phyloP scores from a whole-genome alignment of 2,329 filamentous ascomycete genomes.

The Calonectria montana region DNA sequence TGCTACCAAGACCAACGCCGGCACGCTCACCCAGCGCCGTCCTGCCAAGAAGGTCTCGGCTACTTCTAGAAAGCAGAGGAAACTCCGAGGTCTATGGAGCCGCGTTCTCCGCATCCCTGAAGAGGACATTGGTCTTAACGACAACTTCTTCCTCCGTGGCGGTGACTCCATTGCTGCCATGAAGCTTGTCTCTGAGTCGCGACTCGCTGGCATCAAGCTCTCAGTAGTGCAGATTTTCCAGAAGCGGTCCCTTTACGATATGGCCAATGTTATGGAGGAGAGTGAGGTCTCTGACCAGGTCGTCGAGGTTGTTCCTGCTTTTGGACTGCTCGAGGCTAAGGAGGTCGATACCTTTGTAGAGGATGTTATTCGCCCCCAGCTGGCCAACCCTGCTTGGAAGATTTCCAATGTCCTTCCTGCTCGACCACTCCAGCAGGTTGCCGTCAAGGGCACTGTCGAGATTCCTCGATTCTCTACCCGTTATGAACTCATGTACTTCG shows the following conservation, averaged over 20 bases:
- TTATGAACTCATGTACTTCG: slow-evolving; percentile 74
- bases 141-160: slow-evolving; percentile 71
- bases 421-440: slow-evolving; percentile 68
- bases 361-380: neutral
- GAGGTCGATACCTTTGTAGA: neutral
- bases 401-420: slow-evolving; percentile 66
- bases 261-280: slow-evolving; percentile 55
- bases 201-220: slow-evolving; percentile 59
- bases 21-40: slow-evolving; percentile 16
- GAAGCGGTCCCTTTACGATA: slow-evolving; percentile 52
- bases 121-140: slow-evolving; percentile 62
- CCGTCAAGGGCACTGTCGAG: slow-evolving; percentile 67
- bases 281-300: slow-evolving; percentile 23
- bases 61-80: slow-evolving; percentile 49
- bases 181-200: slow-evolving; percentile 68
- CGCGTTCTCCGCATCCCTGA: slow-evolving; percentile 54
- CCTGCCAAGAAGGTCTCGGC: slow-evolving; percentile 49
- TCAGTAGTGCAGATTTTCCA: slow-evolving; percentile 68
- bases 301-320: slow-evolving; percentile 26
- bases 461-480: slow-evolving; percentile 70
- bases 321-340: neutral
- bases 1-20: slow-evolving; percentile 18
- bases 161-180: slow-evolving; percentile 72
- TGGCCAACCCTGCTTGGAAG: slow-evolving; percentile 13
- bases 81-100: slow-evolving; percentile 61